These are phyloP conservation scores for Jatropha podagrica DNA, from an alignment of 441 rosid species.

Conservation along the genomic window DNA sequence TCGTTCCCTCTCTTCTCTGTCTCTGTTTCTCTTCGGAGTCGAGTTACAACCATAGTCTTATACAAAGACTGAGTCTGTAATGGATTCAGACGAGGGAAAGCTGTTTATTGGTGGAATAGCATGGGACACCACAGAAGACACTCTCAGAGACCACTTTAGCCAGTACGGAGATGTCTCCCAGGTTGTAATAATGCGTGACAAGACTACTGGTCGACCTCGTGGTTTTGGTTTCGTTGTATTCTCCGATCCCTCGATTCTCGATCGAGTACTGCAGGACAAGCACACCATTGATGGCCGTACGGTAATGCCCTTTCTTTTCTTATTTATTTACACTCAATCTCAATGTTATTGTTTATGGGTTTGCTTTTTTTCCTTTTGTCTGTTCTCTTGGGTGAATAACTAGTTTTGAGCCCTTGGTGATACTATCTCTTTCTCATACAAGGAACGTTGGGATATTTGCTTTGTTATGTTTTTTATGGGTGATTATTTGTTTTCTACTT, in stretches of 20 bases:
- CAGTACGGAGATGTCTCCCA: constrained; percentile 73
- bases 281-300: constrained; percentile 83
- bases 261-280: constrained; percentile 69
- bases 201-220: constrained; percentile 74
- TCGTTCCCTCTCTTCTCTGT: constrained; percentile 8
- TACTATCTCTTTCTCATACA: neutral
- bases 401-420: neutral
- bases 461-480: neutral
- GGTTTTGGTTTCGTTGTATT: constrained; percentile 90
- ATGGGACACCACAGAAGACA: constrained; percentile 85
- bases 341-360: neutral
- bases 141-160: constrained; percentile 62
- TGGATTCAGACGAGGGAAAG: constrained; percentile 96
- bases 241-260: constrained; percentile 73
- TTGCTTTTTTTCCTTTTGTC: neutral
- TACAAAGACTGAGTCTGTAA: constrained; percentile 11
- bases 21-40: neutral
- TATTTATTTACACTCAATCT: neutral
- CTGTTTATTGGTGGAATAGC: constrained; percentile 92
- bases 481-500: neutral
- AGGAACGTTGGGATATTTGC: neutral
- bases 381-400: neutral
- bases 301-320: constrained; percentile 32
- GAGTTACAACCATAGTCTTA: neutral
- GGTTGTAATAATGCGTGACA: constrained; percentile 80